Conservation (phyloP, 75 land plant species). For the Isoetes taiwanensis region DNA sequence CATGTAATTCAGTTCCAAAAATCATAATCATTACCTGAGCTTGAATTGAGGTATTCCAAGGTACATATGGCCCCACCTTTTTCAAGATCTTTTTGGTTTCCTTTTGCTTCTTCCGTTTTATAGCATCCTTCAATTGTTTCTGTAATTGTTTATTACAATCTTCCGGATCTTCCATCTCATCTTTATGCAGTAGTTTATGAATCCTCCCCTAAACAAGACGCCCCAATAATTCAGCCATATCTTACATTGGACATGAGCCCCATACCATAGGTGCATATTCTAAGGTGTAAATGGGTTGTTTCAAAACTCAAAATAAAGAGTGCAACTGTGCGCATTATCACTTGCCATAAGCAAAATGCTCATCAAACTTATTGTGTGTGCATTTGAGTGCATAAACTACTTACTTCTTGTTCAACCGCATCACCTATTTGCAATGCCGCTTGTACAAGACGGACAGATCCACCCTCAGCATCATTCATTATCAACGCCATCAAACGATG, state of each 20-base stretch:
- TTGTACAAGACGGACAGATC: conserved; percentile 36
- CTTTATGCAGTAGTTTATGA: conserved; percentile 34
- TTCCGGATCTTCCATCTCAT: conserved; percentile 26
- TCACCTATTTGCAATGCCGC: conserved; percentile 65
- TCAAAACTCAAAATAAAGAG: too few relatives aligned
- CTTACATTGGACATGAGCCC: too few relatives aligned
- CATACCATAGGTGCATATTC: too few relatives aligned
- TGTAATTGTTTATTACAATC: conserved; percentile 21
- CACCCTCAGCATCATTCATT: conserved; percentile 36
- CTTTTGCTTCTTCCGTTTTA: conserved; percentile 41
- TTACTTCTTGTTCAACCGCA: conserved; percentile 87
- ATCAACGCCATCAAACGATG: conserved; percentile 69
- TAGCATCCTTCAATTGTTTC: conserved; percentile 40
- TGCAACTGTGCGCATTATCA: too few relatives aligned
- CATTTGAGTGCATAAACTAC: background rate
- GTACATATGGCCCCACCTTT: conserved; percentile 30
- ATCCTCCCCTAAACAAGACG: conserved; percentile 50
- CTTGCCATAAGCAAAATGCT: too few relatives aligned
- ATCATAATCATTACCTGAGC: conserved; percentile 38
- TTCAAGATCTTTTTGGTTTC: conserved; percentile 39
- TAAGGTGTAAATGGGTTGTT: too few relatives aligned
- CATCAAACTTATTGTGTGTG: background rate
- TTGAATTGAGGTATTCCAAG: conserved; percentile 57
- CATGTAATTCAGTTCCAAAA: background rate
- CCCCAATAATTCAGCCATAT: too few relatives aligned